These are phyloP conservation scores for Ogataea corticis DNA, from an alignment of 805 yeast species.

Conservation along the genomic window DNA sequence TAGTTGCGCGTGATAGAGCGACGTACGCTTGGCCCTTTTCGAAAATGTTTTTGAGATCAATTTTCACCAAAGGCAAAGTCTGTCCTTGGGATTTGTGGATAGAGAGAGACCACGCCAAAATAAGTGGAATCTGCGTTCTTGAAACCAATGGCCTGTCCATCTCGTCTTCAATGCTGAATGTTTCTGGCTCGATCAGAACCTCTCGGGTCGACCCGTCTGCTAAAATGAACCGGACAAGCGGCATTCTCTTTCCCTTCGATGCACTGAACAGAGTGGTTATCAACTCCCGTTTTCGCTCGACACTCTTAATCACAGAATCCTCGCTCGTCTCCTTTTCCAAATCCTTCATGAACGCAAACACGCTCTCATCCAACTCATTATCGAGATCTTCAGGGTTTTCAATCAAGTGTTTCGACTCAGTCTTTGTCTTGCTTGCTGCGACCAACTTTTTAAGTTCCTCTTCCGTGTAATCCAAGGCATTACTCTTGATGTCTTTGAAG, in stretches of 20 bases:
- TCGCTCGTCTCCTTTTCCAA: slow-evolving; percentile 9
- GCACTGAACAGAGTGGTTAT: slow-evolving; percentile 43
- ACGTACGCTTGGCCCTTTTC: slow-evolving; percentile 97
- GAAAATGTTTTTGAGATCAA: slow-evolving; percentile 73
- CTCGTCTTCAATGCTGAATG: slow-evolving; percentile 79
- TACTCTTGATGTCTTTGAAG: slow-evolving; percentile 30
- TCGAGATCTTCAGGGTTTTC: slow-evolving; percentile 24
- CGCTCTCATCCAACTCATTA: slow-evolving; percentile 41
- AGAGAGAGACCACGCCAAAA: slow-evolving; percentile 95
- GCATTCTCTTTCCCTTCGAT: slow-evolving; percentile 54
- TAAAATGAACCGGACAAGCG: slow-evolving; percentile 74
- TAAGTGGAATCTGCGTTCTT: slow-evolving; percentile 79
- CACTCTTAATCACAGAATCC: slow-evolving; percentile 31
- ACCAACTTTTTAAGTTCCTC: slow-evolving; percentile 22
- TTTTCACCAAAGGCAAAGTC: slow-evolving; percentile 72
- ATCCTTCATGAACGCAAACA: slow-evolving; percentile 48
- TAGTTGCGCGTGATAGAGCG: slow-evolving; percentile 83
- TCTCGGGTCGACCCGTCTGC: slow-evolving; percentile 73
- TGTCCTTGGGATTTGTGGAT: slow-evolving; percentile 97
- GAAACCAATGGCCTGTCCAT: slow-evolving; percentile 65
- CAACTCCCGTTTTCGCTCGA: slow-evolving; percentile 49
- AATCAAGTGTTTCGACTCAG: slow-evolving; percentile 13
- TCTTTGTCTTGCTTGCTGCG: slow-evolving; percentile 17
- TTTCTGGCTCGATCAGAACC: slow-evolving; percentile 79
- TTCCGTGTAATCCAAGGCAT: slow-evolving; percentile 18